A percentile compares a stretch with the other conserved stretches of the same genome.
Conservation (phyloP, 306 rosid species). For the Rosa persica region DNA sequence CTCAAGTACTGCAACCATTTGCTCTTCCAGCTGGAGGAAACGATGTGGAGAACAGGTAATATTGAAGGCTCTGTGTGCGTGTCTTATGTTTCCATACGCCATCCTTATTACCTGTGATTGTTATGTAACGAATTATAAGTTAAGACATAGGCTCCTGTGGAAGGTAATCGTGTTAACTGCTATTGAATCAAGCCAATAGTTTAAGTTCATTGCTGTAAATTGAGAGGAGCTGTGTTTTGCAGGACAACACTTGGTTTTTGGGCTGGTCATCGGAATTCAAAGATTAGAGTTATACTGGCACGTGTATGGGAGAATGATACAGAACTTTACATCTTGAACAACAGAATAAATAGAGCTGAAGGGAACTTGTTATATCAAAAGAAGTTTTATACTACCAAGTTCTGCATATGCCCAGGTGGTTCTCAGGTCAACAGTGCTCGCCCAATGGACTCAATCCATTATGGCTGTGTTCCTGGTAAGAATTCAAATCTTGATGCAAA, state of each 20-base stretch:
- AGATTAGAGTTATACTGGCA: constrained; percentile 92
- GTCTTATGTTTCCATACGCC: neutral
- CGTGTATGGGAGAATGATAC: constrained; percentile 96
- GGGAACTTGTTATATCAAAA: constrained; percentile 85
- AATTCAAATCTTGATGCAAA: neutral
- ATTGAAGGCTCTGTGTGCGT: too few species aligned
- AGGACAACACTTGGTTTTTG: constrained; percentile 92
- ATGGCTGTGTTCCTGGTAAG: constrained; percentile 97
- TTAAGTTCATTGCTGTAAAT: neutral
- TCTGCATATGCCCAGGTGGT: constrained; percentile 98
- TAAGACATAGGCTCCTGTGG: neutral
- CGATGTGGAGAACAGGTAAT: constrained; percentile 81
- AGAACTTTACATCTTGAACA: constrained; percentile 84
- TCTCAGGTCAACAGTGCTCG: constrained; percentile 99
- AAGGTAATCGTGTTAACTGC: neutral
- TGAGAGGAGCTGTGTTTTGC: constrained; percentile 33
- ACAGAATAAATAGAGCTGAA: constrained; percentile 84
- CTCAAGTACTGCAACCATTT: constrained; percentile 95
- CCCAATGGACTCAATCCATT: constrained; percentile 88
- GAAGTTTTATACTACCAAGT: constrained; percentile 78
- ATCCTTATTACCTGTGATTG: neutral
- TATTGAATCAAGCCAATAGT: neutral
- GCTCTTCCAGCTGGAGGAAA: constrained; percentile 98
- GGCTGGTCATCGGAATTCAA: constrained; percentile 98
- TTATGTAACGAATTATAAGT: neutral